phyloP scores from a whole-genome alignment of 2,329 filamentous ascomycete species.

The Trichoderma cornu-damae region DNA sequence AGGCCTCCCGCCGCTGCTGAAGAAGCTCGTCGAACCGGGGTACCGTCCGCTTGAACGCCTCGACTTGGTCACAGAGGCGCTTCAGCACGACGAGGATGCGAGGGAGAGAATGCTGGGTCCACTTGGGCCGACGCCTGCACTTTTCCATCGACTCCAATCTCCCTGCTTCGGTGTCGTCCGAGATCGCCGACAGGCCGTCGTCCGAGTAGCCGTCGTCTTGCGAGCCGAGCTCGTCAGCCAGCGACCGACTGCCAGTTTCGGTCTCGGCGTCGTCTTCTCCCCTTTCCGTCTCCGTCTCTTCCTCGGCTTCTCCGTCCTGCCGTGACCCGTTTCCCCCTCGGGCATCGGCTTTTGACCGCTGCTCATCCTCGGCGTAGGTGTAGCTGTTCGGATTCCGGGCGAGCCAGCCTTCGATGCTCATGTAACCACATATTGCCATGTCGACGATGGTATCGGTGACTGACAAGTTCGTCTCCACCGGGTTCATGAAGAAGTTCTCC shows the following conservation, averaged over 20 bases:
- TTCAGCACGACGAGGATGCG: slow-evolving; percentile 55
- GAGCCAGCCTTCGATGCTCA: slow-evolving; percentile 87
- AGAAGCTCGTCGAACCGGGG: slow-evolving; percentile 69
- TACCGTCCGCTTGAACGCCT: slow-evolving; percentile 57
- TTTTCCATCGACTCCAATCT: slow-evolving; percentile 45
- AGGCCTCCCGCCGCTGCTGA: slow-evolving; percentile 59
- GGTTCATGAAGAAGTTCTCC: slow-evolving; percentile 79
- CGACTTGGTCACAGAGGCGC: slow-evolving; percentile 56
- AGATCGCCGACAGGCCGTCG: not conserved
- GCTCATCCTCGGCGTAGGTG: slow-evolving; percentile 40
- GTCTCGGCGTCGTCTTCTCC: slow-evolving; percentile 14
- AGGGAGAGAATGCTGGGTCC: slow-evolving; percentile 46
- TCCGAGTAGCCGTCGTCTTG: slow-evolving; percentile 3
- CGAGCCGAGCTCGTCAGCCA: slow-evolving; percentile 14
- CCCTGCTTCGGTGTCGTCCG: slow-evolving; percentile 25
- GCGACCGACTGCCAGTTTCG: not conserved
- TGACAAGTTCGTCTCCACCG: slow-evolving; percentile 83
- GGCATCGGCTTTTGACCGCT: not conserved
- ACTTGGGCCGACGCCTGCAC: slow-evolving; percentile 51
- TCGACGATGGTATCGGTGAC: slow-evolving; percentile 80
- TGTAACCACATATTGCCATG: slow-evolving; percentile 76
- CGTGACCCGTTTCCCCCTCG: not conserved
- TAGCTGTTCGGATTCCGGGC: slow-evolving; percentile 64
- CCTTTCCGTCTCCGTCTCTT: slow-evolving; percentile 11
- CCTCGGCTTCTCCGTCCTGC: not conserved